phyloP scores from a whole-genome alignment of 768 basidiomycete genomes.

The Rhodotorula graminis region DNA sequence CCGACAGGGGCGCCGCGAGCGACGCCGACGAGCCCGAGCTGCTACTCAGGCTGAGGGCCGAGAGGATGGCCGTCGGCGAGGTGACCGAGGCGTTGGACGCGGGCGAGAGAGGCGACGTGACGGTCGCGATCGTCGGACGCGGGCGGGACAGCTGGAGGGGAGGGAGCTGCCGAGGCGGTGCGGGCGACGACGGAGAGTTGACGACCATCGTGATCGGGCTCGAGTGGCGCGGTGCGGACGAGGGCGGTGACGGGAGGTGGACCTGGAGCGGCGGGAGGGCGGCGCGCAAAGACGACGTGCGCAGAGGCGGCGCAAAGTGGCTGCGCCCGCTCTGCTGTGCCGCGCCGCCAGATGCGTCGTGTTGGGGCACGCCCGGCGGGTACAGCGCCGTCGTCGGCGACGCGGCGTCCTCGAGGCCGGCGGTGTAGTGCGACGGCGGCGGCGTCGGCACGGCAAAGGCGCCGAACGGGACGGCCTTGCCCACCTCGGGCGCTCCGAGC shows the following conservation, averaged over 20 bases:
- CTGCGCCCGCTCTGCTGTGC: not conserved
- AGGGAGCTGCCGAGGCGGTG: not conserved
- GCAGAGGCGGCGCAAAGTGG: not conserved
- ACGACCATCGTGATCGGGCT: not conserved
- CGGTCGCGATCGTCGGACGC: too few species aligned
- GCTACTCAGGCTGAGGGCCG: not conserved
- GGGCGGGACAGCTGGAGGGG: not conserved
- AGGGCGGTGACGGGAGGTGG: not conserved
- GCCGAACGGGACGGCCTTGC: not conserved
- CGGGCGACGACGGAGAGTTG: not conserved
- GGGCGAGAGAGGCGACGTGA: not conserved
- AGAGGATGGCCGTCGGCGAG: not conserved
- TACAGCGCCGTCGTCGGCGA: conserved; percentile 3
- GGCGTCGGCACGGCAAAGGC: conserved; percentile 9
- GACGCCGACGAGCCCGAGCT: not conserved
- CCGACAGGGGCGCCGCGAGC: not conserved
- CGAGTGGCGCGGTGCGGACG: not conserved
- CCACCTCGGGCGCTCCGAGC: not conserved
- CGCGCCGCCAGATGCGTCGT: not conserved
- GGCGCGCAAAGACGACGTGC: not conserved
- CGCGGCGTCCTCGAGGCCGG: not conserved
- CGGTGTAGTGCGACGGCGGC: not conserved
- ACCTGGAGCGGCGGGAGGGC: not conserved
- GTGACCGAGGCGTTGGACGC: not conserved
- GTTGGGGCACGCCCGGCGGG: not conserved